phyloP scores from a whole-genome alignment of 2,329 filamentous ascomycete genomes.

The Hirsutella minnesotensis region DNA sequence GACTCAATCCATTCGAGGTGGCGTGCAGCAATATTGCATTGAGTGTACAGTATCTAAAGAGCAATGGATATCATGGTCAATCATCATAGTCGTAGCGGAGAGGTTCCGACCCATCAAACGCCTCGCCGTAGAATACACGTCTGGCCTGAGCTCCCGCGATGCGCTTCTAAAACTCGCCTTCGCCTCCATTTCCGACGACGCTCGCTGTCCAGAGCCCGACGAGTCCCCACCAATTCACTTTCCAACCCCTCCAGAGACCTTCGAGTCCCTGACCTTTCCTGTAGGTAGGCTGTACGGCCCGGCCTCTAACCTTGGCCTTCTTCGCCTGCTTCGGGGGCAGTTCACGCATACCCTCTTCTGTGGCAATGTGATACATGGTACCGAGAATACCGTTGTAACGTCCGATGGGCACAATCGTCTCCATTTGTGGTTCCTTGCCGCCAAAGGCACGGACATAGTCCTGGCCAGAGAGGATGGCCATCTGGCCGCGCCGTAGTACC shows the following conservation, averaged over 20 bases:
- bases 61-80: constrained; percentile 17
- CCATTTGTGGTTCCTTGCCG: constrained; percentile 30
- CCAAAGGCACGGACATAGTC: constrained; percentile 38
- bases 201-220: constrained; percentile 63
- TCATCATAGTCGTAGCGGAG: constrained; percentile 28
- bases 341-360: constrained; percentile 63
- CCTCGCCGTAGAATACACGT: constrained; percentile 19
- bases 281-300: constrained; percentile 20
- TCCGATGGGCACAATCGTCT: constrained; percentile 70
- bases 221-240: constrained; percentile 66
- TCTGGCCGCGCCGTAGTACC: constrained; percentile 78
- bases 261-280: constrained; percentile 54
- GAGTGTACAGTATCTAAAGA: background rate
- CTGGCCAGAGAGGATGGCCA: constrained; percentile 52
- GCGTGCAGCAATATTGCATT: too few species aligned
- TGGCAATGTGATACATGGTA: constrained; percentile 78
- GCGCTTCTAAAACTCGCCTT: constrained; percentile 41
- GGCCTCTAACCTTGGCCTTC: constrained; percentile 19
- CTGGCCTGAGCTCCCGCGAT: constrained; percentile 8
- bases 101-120: constrained; percentile 20
- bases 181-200: constrained; percentile 48
- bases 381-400: constrained; percentile 78
- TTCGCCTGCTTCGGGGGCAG: constrained; percentile 23
- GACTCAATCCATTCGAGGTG: too few species aligned
- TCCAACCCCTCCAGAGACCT: constrained; percentile 63